Conservation (phyloP, 192 early-diverging fungal species). For the Backusella liffmaniae region DNA sequence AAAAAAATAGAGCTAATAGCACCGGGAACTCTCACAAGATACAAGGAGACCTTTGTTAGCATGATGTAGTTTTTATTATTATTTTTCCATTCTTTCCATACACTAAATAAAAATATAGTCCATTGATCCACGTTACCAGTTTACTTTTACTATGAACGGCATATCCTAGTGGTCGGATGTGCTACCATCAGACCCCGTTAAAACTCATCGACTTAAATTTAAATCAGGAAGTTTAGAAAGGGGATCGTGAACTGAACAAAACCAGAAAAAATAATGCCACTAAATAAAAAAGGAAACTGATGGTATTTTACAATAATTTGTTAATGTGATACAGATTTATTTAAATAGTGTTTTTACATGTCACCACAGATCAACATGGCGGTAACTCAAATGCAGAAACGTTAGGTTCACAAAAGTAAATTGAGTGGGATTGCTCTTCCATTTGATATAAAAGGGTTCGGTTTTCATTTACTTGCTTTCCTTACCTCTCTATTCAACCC, state of each 20-base stretch:
- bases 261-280: not conserved
- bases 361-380: not conserved
- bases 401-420: not conserved
- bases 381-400: not conserved
- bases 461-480: not conserved
- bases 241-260: not conserved
- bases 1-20: not conserved
- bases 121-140: conserved; percentile 2
- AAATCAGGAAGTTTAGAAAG: conserved; percentile 1
- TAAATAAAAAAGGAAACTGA: conserved; percentile 13
- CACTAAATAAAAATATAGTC: not conserved
- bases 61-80: not conserved
- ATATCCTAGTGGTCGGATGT: not conserved
- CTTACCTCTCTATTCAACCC: not conserved
- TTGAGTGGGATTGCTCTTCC: not conserved
- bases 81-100: not conserved
- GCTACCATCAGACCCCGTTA: not conserved
- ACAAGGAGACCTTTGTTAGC: not conserved
- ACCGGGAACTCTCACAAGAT: not conserved
- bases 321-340: conserved; percentile 10
- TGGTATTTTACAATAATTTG: conserved; percentile 2
- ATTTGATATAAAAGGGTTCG: not conserved
- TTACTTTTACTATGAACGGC: not conserved
- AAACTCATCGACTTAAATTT: not conserved
- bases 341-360: not conserved